Conservation (phyloP, 2,329 filamentous ascomycete species). For the Pseudocercospora fuligena region DNA sequence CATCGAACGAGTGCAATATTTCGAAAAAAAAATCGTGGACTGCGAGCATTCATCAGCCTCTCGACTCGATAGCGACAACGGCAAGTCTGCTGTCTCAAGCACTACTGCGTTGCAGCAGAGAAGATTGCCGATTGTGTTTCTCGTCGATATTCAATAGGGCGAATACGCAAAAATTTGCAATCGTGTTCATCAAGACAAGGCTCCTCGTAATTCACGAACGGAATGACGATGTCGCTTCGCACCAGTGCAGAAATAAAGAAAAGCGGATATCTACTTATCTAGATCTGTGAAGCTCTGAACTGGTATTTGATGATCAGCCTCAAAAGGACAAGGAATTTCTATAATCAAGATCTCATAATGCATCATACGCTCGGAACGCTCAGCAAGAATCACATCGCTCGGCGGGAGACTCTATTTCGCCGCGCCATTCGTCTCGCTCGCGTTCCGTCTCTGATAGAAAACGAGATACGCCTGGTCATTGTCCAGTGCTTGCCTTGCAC, state of each 20-base stretch:
- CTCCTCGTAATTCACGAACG: neutral
- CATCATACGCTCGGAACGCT: neutral
- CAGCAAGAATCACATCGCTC: neutral
- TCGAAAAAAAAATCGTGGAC: too few relatives aligned
- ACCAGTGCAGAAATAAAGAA: neutral
- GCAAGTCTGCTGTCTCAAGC: too few relatives aligned
- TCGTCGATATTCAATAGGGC: neutral
- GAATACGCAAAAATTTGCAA: neutral
- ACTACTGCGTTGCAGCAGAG: too few relatives aligned
- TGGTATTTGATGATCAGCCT: neutral
- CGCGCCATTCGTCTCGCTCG: conserved; percentile 14
- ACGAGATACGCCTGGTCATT: conserved; percentile 69
- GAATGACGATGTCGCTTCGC: neutral
- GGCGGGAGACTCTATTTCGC: neutral
- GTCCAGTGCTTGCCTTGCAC: conserved; percentile 49
- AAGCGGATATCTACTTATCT: neutral
- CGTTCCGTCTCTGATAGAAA: conserved; percentile 55
- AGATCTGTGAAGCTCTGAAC: neutral
- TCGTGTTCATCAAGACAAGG: neutral
- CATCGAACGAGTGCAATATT: too few relatives aligned
- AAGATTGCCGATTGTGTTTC: too few relatives aligned
- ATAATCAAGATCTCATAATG: neutral
- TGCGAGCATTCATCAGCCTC: too few relatives aligned
- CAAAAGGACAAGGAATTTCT: neutral
- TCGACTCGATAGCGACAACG: too few relatives aligned